Conservation (phyloP, 768 basidiomycete species). For the Agrocybe chaxingu region DNA sequence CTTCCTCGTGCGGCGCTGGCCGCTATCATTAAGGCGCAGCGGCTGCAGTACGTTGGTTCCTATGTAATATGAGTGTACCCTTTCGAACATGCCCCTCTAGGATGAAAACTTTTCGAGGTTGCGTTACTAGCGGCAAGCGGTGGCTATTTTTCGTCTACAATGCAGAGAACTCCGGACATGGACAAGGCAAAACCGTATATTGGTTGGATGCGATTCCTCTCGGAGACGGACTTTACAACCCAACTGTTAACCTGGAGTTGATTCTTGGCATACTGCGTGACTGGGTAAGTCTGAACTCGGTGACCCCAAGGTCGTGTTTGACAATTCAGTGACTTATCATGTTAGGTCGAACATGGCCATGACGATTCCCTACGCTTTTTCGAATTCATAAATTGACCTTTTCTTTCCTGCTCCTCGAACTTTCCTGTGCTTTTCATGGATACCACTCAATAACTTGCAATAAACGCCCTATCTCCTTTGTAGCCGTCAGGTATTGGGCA, state of each 20-base stretch:
- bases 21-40: slow-evolving; percentile 11
- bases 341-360: slow-evolving; percentile 14
- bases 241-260: slow-evolving; percentile 9
- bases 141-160: slow-evolving; percentile 13
- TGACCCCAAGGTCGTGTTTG: neutral
- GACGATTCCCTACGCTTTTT: slow-evolving; percentile 9
- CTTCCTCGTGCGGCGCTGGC: slow-evolving; percentile 13
- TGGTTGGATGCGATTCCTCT: slow-evolving; percentile 12
- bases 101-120: slow-evolving; percentile 12
- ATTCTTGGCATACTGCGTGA: slow-evolving; percentile 13
- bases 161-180: neutral
- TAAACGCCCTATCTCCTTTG: no score
- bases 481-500: no score
- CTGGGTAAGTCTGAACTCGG: slow-evolving; percentile 12
- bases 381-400: neutral
- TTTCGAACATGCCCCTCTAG: slow-evolving; percentile 5
- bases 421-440: no score
- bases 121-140: slow-evolving; percentile 13
- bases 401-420: no score
- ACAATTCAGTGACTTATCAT: neutral
- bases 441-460: no score
- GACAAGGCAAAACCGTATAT: slow-evolving; percentile 8
- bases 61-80: slow-evolving; percentile 2
- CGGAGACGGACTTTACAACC: slow-evolving; percentile 7
- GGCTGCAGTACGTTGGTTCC: slow-evolving; percentile 5